Evolutionary conservation across 495 filamentous ascomycete species (phyloP).

Genomic region (Tuber magnatum): DNA sequence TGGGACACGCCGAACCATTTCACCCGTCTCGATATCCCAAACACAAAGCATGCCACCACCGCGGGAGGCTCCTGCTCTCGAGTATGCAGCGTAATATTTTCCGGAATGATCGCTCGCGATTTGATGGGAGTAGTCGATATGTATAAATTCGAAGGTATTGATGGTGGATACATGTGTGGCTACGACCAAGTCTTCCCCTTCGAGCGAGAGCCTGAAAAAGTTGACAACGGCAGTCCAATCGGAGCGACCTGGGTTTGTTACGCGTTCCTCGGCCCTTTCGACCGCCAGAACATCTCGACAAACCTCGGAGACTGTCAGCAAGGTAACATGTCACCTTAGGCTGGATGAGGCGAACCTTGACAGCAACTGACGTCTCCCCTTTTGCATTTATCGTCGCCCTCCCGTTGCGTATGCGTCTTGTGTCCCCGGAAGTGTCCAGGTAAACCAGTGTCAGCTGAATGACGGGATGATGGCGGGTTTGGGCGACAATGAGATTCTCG

Average conservation of each 20-base stretch:
- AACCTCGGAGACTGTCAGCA: background rate
- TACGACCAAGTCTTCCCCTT: background rate
- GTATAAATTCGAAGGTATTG: conserved; percentile 20
- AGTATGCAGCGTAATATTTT: conserved; percentile 29
- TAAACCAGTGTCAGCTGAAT: conserved; percentile 19
- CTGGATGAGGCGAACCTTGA: conserved; percentile 5
- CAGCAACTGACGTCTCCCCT: conserved; percentile 6
- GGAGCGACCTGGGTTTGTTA: conserved; percentile 1
- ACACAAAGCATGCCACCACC: conserved; percentile 12
- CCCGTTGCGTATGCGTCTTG: conserved; percentile 11
- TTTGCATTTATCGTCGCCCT: background rate
- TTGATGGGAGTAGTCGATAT: conserved; percentile 33
- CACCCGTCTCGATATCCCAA: conserved; percentile 26
- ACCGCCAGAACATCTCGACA: conserved; percentile 19
- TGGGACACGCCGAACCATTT: conserved; percentile 12
- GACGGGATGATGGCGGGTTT: conserved; percentile 11
- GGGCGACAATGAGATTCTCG: conserved; percentile 28
- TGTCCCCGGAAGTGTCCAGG: conserved; percentile 15
- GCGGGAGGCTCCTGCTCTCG: conserved; percentile 9
- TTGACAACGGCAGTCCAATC: conserved; percentile 12
- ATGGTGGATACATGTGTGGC: conserved; percentile 12
- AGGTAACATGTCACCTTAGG: background rate
- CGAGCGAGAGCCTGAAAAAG: conserved; percentile 15
- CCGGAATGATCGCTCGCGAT: conserved; percentile 28
- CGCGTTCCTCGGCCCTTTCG: conserved; percentile 17